Base-by-base conservation (phyloP, 164 flowering plant genomes). In the Aristolochia californica region DNA sequence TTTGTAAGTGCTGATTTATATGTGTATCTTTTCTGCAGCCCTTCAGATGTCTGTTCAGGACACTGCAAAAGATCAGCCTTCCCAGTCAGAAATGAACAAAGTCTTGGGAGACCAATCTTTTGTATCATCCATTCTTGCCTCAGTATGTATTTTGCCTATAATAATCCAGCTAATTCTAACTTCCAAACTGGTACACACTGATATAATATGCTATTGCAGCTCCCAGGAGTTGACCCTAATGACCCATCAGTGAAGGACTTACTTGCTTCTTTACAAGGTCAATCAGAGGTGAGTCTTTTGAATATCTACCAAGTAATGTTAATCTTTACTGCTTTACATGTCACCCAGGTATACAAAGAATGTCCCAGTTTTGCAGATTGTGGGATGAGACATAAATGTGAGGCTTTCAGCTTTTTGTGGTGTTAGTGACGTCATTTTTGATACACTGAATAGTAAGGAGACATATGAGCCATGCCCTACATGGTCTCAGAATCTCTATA, bases 201-300 rank as follows among this genome's bases (percentile, higher is more conserved):
- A 34, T 38, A 43, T 15, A 44, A 5, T 60, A 70, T 40, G 51
- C 63, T 61, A 23, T 23, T 63, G 55, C 84, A 91, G 98, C 96
- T 91, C 68, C 96, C 96, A 18, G 98, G 98, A 44, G 98, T 88
- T 70, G 91, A 86, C 67, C 89, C 91, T 43, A 82, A 86, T 73
- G 96, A 91, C 65, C 94, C 95, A 26, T 79, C 94, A 14, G 91
- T 88, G 55, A 88, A 77, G 73, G 96, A 91, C 62, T 64, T 88
- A 66, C 83, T 91, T 68, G 96, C 94, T 56, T 88, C 98, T 57
- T 72, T 91, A 78, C 90, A 84, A 76, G 78, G 64, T 68, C 87
- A 80, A 67, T 60, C 85, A 44, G 90, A 84, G 84, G 96, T 91
- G 68, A 72, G 85, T 63, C 9, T 22, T 50, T 34, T 34, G 40